phyloP scores from a whole-genome alignment of 2,329 filamentous ascomycete species.

The Penicillium psychrosexuale region DNA sequence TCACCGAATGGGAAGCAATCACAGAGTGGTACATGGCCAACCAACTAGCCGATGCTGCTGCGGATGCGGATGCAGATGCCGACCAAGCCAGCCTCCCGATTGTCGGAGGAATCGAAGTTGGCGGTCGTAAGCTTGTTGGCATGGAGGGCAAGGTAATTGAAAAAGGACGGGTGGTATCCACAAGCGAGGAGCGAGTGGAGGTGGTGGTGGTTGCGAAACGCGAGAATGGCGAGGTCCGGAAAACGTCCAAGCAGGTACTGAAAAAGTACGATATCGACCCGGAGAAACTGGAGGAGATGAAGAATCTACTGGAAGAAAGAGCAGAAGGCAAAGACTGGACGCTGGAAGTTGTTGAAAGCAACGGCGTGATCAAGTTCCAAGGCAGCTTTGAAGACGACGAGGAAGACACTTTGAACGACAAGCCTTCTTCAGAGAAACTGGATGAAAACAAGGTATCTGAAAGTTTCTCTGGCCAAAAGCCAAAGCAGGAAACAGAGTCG shows the following conservation, averaged over 20 bases:
- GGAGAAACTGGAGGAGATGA: constrained; percentile 66
- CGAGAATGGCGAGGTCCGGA: constrained; percentile 60
- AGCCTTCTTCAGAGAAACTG: constrained; percentile 7
- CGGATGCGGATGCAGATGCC: constrained; percentile 6
- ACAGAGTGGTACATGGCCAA: constrained; percentile 34
- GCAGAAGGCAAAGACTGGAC: constrained; percentile 74
- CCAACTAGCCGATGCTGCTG: constrained; percentile 32
- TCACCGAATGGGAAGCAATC: constrained; percentile 47
- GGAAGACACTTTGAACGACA: constrained; percentile 42
- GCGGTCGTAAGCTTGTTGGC: constrained; percentile 55
- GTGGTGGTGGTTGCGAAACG: constrained; percentile 53
- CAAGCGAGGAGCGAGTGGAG: constrained; percentile 48
- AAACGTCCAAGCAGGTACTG: constrained; percentile 64
- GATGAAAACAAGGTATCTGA: constrained; percentile 15
- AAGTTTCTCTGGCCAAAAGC: constrained; percentile 24
- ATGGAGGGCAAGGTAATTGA: constrained; percentile 56
- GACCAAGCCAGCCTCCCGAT: constrained; percentile 35
- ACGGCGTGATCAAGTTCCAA: constrained; percentile 63
- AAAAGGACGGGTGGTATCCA: constrained; percentile 54
- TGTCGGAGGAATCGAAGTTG: constrained; percentile 59
- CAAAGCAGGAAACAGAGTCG: constrained; percentile 14
- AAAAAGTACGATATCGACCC: constrained; percentile 65
- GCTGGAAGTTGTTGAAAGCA: constrained; percentile 71
- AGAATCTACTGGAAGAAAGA: constrained; percentile 63
- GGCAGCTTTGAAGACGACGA: constrained; percentile 64